Percentiles rank a stretch among this genome's conserved stretches.
Conservation (phyloP, 805 yeast species). For the Kuraishia floccosa region DNA sequence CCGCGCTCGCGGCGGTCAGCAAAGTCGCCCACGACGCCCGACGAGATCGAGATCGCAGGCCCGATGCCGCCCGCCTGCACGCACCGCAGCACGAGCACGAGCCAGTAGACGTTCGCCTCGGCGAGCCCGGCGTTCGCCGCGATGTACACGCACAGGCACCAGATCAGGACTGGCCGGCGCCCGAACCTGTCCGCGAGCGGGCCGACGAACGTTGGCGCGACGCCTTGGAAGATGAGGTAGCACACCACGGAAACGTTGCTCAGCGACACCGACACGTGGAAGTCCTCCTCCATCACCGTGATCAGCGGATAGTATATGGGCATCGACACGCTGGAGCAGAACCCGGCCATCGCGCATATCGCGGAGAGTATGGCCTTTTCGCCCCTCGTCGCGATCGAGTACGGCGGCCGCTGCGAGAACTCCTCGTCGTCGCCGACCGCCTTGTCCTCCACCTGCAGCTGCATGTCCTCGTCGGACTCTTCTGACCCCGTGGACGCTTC, state of each 20-base stretch:
- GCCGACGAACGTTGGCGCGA: slow-evolving; percentile 53
- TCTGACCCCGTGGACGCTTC: too few species aligned
- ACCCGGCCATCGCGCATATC: slow-evolving; percentile 34
- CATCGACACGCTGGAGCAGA: slow-evolving; percentile 57
- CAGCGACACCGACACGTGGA: slow-evolving; percentile 35
- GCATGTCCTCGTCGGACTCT: too few species aligned
- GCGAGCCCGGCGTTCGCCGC: slow-evolving; percentile 54
- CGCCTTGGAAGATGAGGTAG: slow-evolving; percentile 58
- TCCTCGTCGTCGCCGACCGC: too few species aligned
- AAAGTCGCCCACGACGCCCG: slow-evolving; percentile 61
- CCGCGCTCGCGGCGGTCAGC: slow-evolving; percentile 52
- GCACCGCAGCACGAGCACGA: slow-evolving; percentile 47
- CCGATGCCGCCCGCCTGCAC: slow-evolving; percentile 68
- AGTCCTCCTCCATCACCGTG: slow-evolving; percentile 36
- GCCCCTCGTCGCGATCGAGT: slow-evolving; percentile 28
- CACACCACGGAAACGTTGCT: slow-evolving; percentile 60
- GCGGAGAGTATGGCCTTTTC: slow-evolving; percentile 30
- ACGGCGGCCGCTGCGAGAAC: too few species aligned
- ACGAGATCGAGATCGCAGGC: slow-evolving; percentile 51
- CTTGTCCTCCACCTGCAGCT: too few species aligned
- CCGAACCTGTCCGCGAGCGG: slow-evolving; percentile 55
- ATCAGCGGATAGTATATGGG: slow-evolving; percentile 69
- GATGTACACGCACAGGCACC: slow-evolving; percentile 35
- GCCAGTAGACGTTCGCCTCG: slow-evolving; percentile 35
- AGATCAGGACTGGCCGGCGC: slow-evolving; percentile 49